Conservation (phyloP, 495 filamentous ascomycete genomes). For the Daldinia loculata region DNA sequence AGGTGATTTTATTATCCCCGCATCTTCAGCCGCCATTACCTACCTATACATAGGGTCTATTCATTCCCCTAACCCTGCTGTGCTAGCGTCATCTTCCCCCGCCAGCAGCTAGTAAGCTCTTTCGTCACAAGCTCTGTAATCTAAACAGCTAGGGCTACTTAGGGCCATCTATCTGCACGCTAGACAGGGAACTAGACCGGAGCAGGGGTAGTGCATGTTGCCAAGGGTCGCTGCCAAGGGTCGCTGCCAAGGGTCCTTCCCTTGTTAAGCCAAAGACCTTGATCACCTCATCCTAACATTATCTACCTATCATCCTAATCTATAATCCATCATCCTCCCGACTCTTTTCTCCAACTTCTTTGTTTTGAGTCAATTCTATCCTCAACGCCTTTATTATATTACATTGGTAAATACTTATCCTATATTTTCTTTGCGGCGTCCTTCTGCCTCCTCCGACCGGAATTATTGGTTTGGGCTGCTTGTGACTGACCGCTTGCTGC, state of each 20-base stretch:
- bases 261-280: neutral
- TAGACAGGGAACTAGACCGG: neutral
- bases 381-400: neutral
- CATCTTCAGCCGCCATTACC: neutral
- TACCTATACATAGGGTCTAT: no score
- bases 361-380: slow-evolving; percentile 3
- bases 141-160: neutral
- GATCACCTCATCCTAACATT: slow-evolving; percentile 1
- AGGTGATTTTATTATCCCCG: neutral
- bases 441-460: neutral
- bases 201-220: neutral
- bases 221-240: no score
- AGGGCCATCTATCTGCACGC: neutral
- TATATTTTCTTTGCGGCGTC: neutral
- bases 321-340: neutral
- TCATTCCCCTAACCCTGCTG: no score
- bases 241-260: neutral
- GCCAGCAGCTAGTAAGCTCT: neutral
- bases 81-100: neutral
- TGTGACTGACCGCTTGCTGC: slow-evolving; percentile 5
- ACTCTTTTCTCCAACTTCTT: slow-evolving; percentile 1
- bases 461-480: neutral
- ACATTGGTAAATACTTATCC: neutral
- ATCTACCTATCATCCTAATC: neutral
- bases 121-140: neutral